Base-by-base conservation (phyloP, 2,329 filamentous ascomycete species). In the Aspergillus sp. region DNA sequence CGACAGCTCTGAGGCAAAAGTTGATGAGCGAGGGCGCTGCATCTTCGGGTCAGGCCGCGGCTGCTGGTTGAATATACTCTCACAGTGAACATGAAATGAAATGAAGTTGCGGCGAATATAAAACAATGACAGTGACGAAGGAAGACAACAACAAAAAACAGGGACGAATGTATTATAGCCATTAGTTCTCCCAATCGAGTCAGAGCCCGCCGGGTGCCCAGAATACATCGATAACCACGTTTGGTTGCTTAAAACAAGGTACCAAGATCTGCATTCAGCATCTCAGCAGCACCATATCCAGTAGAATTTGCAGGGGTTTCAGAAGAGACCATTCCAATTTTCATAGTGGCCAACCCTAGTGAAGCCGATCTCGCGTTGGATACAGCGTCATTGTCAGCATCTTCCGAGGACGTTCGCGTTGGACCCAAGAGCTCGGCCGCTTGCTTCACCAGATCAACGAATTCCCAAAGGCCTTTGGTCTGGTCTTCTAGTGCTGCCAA, bases 1-100 rank as follows among this genome's bases (percentile, higher is more conserved):
- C 44, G 18, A 41, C 63, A 82, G 80, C 81, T 38, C 68, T 83
- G 65, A 75, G 81, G 60, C 78, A 81, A 67, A 83, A 82, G 66
- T 75, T 83, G 61, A 72, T 83, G 38, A 75, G 68, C 50, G 77
- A 76, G 61, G 76, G 78, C 60, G 68, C 71, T 56, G 64, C 67
- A 50, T 64, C 73, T 47, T 65, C 74, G 41, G 60, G 72, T 36
- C 64, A 71, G 62, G 70, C 68, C 53, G 66, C 64, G 53, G 67
- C 68, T 12, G 67, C 64, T 48, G 64, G 64, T 48, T 66, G 55
- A 65, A 59, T n/a, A 20, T 32, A 55, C 47, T 17, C 15, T 48
- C 22, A 34, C 42, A 44, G 13, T n/a, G 12, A n/a, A 50, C 22
- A 47, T 51, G 17, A 50, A 43, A 38, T 12, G 17, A 41, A 15